Percentiles rank a stretch among this genome's conserved stretches.
Conservation (phyloP, 2,329 filamentous ascomycete genomes). For the Xylariales sp. region DNA sequence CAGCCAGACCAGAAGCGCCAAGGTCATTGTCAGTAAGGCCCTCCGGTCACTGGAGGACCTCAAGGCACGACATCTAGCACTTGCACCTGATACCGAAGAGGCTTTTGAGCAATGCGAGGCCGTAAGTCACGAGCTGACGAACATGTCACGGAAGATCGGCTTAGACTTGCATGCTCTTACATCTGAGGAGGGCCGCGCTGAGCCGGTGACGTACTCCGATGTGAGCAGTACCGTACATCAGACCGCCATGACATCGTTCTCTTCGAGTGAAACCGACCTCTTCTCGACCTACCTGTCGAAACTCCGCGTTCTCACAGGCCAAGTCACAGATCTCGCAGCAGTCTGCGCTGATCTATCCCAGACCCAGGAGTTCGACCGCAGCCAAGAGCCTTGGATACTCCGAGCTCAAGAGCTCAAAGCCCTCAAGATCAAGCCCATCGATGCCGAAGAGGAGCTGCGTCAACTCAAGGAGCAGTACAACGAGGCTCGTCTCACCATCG, state of each 20-base stretch:
- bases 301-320: slow-evolving; percentile 58
- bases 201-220: slow-evolving; percentile 63
- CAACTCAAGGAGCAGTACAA: slow-evolving; percentile 75
- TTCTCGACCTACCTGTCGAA: slow-evolving; percentile 65
- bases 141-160: slow-evolving; percentile 64
- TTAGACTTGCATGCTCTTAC: slow-evolving; percentile 61
- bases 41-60: slow-evolving; percentile 74
- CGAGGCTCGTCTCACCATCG: slow-evolving; percentile 67
- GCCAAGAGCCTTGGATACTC: slow-evolving; percentile 74
- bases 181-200: slow-evolving; percentile 65
- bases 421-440: slow-evolving; percentile 74
- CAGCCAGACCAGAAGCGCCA: slow-evolving; percentile 72
- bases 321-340: slow-evolving; percentile 66
- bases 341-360: slow-evolving; percentile 67
- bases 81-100: slow-evolving; percentile 62
- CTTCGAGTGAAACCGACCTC: slow-evolving; percentile 59
- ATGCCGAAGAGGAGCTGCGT: slow-evolving; percentile 80
- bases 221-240: slow-evolving; percentile 59
- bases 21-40: slow-evolving; percentile 77
- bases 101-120: slow-evolving; percentile 65
- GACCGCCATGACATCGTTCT: slow-evolving; percentile 47
- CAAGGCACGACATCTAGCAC: slow-evolving; percentile 67
- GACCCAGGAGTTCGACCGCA: slow-evolving; percentile 74
- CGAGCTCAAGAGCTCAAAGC: slow-evolving; percentile 76
- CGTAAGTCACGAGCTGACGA: slow-evolving; percentile 59